phyloP scores from a whole-genome alignment of 169 alveolate species.

The Plasmodium cynomolgi region DNA sequence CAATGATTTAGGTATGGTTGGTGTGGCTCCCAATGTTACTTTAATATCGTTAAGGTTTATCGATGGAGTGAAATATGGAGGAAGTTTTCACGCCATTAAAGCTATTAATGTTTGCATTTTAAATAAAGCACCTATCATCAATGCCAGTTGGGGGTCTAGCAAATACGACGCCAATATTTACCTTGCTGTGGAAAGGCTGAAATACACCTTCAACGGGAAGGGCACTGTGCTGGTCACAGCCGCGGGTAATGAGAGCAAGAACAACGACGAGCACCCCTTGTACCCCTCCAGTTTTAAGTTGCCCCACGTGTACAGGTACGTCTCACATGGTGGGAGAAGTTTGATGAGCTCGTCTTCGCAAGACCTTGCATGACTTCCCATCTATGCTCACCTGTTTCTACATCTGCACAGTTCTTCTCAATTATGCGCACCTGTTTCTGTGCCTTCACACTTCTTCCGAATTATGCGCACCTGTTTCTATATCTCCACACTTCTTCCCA shows the following conservation, averaged over 20 bases:
- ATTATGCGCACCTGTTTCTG: not conserved
- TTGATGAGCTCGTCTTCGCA: not conserved
- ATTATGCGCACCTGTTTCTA: not conserved
- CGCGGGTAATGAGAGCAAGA: constrained; percentile 52
- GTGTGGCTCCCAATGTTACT: constrained; percentile 67
- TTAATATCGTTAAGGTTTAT: constrained; percentile 68
- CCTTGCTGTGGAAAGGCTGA: constrained; percentile 41
- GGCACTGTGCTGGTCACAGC: constrained; percentile 52
- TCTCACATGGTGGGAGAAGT: not conserved
- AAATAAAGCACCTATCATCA: constrained; percentile 60
- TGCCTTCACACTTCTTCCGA: not conserved
- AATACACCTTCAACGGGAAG: constrained; percentile 51
- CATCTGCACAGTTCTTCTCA: not conserved
- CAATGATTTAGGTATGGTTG: constrained; percentile 60
- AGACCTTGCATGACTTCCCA: not conserved
- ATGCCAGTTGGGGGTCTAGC: constrained; percentile 75
- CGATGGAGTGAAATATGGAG: constrained; percentile 56
- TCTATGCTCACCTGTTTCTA: not conserved
- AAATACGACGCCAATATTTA: constrained; percentile 27
- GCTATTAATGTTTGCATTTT: constrained; percentile 68
- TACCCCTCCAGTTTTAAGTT: constrained; percentile 46
- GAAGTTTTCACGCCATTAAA: constrained; percentile 65
- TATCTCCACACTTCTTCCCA: not conserved
- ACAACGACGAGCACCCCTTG: constrained; percentile 37
- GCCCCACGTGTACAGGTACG: constrained; percentile 55